phyloP scores from a whole-genome alignment of 2,329 filamentous ascomycete genomes.

The Bimuria novae-zelandiae region DNA sequence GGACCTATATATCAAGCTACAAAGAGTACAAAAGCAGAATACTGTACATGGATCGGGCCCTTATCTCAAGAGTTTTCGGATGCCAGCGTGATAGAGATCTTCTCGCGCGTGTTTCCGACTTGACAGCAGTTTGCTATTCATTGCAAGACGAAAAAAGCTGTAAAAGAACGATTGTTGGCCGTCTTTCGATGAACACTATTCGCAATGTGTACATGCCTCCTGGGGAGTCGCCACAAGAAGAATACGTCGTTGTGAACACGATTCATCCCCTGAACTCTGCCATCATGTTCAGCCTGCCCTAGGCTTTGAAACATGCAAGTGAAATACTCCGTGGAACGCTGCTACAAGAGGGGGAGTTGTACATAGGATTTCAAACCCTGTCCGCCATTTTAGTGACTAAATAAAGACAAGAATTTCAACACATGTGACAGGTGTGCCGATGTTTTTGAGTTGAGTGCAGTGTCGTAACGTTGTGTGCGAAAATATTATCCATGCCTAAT shows the following conservation, averaged over 20 bases:
- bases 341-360: too few relatives aligned
- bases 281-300: neutral
- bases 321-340: too few relatives aligned
- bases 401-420: too few relatives aligned
- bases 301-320: neutral
- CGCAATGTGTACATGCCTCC: neutral
- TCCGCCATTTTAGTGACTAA: too few relatives aligned
- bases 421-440: too few relatives aligned
- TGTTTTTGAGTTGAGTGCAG: too few relatives aligned
- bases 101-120: neutral
- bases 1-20: constrained; percentile 6
- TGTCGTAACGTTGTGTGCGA: too few relatives aligned
- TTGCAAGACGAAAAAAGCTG: neutral
- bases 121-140: neutral
- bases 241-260: neutral
- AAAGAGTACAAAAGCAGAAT: neutral
- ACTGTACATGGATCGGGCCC: neutral
- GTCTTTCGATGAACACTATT: neutral
- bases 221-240: neutral
- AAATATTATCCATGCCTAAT: too few relatives aligned
- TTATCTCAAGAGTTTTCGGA: constrained; percentile 2
- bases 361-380: too few relatives aligned
- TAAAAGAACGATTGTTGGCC: neutral
- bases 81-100: neutral
- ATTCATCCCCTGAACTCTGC: neutral